Evolutionary conservation across 78 protist genomes (phyloP), one percentile per base, ranked within the genome.

Genomic region (Guillardia theta): DNA sequence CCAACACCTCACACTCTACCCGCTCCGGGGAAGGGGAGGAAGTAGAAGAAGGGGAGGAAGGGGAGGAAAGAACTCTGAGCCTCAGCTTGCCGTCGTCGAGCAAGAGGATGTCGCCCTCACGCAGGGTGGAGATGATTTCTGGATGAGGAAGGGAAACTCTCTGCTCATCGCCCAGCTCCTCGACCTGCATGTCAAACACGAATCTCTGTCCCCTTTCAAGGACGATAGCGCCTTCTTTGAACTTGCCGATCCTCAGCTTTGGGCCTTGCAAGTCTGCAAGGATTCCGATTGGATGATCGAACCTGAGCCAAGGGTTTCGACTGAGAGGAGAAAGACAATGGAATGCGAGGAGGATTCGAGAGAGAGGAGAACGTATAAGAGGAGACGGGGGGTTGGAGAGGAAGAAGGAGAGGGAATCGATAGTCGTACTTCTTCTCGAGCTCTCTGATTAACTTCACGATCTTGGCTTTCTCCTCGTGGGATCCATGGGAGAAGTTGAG

Each of bases 261-360:
- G 90, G 90, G 45, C 90, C 90, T 30, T 78, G 90, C 18, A 78
- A 48, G 24, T 78, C 90, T 1, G 90, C 90, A 15, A 78, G 48
- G 44, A 78, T 78, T 6, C 53, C 45, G 8, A 78, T 78, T 2
- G 90, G 90, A 36, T 78, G 90, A n/a, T n/a, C n/a, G n/a, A n/a
- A n/a, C n/a, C n/a, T n/a, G n/a, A n/a, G n/a, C n/a, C n/a, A n/a
- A n/a, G n/a, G n/a, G n/a, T n/a, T n/a, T n/a, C n/a, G n/a, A n/a
- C n/a, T n/a, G n/a, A n/a, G n/a, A n/a, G n/a, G n/a, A n/a, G n/a
- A n/a, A n/a, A n/a, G n/a, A n/a, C n/a, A n/a, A n/a, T n/a, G n/a
- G n/a, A n/a, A n/a, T n/a, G n/a, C n/a, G n/a, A n/a, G n/a, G n/a
- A n/a, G n/a, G n/a, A n/a, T n/a, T n/a, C n/a, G n/a, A n/a, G n/a